A percentile compares a stretch with the other conserved stretches of the same genome.
Evolutionary conservation across 306 rosid species (phyloP).

Genomic region (Oxytropis ochrocephala): DNA sequence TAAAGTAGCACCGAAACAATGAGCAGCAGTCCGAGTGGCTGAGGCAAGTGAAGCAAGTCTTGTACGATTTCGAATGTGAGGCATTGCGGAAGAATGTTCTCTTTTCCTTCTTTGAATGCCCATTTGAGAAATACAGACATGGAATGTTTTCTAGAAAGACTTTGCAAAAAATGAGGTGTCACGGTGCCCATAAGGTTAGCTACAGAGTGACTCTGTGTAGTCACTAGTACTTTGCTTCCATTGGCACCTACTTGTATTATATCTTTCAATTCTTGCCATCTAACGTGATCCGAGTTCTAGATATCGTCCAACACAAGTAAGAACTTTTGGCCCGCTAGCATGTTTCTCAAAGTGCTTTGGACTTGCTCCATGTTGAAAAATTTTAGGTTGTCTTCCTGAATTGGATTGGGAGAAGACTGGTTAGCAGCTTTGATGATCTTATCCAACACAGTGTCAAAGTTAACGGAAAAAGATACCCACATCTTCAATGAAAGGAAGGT

Average conservation of each 20-base stretch:
- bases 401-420: neutral
- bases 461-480: neutral
- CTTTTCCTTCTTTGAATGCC: conserved; percentile 27
- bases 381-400: neutral
- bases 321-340: neutral
- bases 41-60: neutral
- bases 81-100: neutral
- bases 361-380: neutral
- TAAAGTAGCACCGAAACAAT: too few species aligned
- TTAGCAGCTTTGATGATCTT: neutral
- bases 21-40: too few species aligned
- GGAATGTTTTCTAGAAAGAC: neutral
- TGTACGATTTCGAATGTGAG: neutral
- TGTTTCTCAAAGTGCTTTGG: neutral
- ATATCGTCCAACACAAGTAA: neutral
- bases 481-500: neutral
- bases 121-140: conserved; percentile 15
- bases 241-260: neutral
- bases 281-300: neutral
- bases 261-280: neutral
- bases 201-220: neutral
- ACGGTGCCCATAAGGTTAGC: conserved; percentile 16
- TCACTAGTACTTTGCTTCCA: conserved; percentile 19
- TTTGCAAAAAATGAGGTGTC: neutral
- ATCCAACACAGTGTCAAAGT: neutral